A percentile compares a stretch with the other conserved stretches of the same genome.
Evolutionary conservation across 179 eudicot species (phyloP).

Genomic region (Silene vulgaris): DNA sequence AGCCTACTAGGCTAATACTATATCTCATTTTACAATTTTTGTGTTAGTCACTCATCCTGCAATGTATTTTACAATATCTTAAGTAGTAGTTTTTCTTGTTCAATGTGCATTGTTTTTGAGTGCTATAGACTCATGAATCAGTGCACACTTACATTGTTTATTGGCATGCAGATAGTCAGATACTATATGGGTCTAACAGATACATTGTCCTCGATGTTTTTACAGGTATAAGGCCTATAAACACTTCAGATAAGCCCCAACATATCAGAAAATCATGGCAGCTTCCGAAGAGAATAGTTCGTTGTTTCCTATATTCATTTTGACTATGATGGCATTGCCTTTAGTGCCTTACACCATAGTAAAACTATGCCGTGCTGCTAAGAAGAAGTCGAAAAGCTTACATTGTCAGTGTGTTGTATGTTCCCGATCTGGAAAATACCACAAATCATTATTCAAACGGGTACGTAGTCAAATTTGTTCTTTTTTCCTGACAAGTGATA

Average conservation of each 20-base stretch:
- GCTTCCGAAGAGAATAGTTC: slow-evolving; percentile 79
- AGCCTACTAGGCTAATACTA: neutral
- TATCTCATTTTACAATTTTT: neutral
- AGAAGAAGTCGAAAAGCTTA: slow-evolving; percentile 55
- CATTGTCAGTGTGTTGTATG: slow-evolving; percentile 74
- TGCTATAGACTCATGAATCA: neutral
- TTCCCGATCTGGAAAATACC: slow-evolving; percentile 75
- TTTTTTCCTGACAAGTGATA: too few relatives aligned
- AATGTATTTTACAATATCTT: neutral
- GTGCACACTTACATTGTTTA: neutral
- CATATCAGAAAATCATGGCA: slow-evolving; percentile 45
- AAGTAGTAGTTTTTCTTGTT: neutral
- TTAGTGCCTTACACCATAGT: slow-evolving; percentile 78
- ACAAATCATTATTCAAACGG: slow-evolving; percentile 59
- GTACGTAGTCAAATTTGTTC: slow-evolving; percentile 30
- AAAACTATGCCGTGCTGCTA: slow-evolving; percentile 59
- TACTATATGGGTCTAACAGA: slow-evolving; percentile 14
- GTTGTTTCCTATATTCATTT: slow-evolving; percentile 73
- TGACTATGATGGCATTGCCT: slow-evolving; percentile 80
- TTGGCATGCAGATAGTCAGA: slow-evolving; percentile 3
- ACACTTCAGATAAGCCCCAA: slow-evolving; percentile 18
- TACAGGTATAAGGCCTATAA: slow-evolving; percentile 15
- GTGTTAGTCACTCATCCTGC: neutral
- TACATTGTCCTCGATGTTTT: neutral
- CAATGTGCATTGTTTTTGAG: neutral